These are phyloP conservation scores for Alternaria alternata DNA, from an alignment of 2,329 filamentous ascomycete species.

Conservation along the genomic window DNA sequence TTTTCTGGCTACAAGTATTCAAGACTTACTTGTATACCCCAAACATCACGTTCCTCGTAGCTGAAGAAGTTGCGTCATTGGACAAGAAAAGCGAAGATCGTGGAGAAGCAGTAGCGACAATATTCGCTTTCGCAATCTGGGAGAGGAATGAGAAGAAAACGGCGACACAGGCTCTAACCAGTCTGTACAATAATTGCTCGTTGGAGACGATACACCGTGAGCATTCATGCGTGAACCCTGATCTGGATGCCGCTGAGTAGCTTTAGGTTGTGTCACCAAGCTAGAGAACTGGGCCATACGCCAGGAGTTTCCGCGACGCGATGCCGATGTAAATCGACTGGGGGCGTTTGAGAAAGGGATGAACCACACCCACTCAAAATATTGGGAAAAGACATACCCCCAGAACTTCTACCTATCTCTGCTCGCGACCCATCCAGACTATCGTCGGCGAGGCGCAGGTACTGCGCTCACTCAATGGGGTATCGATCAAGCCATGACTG, in stretches of 20 bases:
- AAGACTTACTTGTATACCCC: neutral
- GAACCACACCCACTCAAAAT: neutral
- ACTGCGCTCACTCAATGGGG: conserved; percentile 5
- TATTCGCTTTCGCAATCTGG: neutral
- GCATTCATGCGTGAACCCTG: neutral
- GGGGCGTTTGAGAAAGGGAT: neutral
- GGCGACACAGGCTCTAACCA: neutral
- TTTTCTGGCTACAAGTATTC: conserved; percentile 1
- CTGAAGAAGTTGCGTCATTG: neutral
- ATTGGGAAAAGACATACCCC: neutral
- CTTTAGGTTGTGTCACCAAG: neutral
- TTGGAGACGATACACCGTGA: neutral
- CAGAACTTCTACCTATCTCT: neutral
- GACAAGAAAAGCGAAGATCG: neutral
- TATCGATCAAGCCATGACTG: neutral
- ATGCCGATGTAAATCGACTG: neutral
- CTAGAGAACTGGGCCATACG: conserved; percentile 1
- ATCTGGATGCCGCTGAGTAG: neutral
- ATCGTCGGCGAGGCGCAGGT: conserved; percentile 1
- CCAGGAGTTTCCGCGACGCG: neutral
- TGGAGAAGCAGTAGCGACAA: conserved; percentile 1
- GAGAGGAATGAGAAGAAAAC: neutral
- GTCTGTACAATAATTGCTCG: neutral
- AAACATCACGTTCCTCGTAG: neutral
- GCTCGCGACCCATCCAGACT: conserved; percentile 1